Conservation (phyloP, 805 yeast genomes). For the Ogataea thermomethanolica region DNA sequence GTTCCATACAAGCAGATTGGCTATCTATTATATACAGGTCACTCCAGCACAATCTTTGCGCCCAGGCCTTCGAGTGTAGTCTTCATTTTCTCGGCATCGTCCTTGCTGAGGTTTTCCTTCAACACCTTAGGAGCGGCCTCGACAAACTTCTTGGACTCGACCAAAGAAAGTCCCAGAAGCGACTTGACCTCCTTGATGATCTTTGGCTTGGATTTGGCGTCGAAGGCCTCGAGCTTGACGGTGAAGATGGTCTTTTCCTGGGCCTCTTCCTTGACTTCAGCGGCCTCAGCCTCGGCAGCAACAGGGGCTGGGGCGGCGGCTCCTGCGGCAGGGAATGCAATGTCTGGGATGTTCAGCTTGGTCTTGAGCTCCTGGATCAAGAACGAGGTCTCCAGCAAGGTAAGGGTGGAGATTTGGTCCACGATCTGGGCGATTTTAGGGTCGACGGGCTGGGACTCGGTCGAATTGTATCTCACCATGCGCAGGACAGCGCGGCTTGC, state of each 20-base stretch:
- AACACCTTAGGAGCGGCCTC: constrained; percentile 95
- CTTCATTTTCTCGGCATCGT: constrained; percentile 95
- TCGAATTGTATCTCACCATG: constrained; percentile 52
- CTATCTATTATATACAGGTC: constrained; percentile 15
- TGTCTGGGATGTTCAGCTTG: constrained; percentile 89
- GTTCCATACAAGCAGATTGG: not conserved
- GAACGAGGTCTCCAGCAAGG: constrained; percentile 89
- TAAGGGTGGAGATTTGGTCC: constrained; percentile 83
- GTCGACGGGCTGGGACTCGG: constrained; percentile 56
- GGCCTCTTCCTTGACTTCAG: constrained; percentile 67
- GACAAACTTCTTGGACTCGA: constrained; percentile 96
- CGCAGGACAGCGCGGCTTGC: constrained; percentile 46
- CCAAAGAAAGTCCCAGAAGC: constrained; percentile 85
- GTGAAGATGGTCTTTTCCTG: constrained; percentile 94
- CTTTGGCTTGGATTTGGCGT: constrained; percentile 94
- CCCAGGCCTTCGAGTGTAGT: constrained; percentile 90
- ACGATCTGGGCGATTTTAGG: constrained; percentile 88
- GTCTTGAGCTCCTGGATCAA: constrained; percentile 76
- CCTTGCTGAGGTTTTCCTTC: constrained; percentile 95
- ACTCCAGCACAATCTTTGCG: constrained; percentile 89
- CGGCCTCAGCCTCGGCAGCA: constrained; percentile 68
- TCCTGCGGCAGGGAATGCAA: constrained; percentile 72
- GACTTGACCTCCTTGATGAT: constrained; percentile 95
- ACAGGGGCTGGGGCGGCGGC: constrained; percentile 62
- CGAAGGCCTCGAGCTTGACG: constrained; percentile 89